Conservation (phyloP, 1,284 basidiomycete species). For the Sporisorium iseilematis-ciliati region DNA sequence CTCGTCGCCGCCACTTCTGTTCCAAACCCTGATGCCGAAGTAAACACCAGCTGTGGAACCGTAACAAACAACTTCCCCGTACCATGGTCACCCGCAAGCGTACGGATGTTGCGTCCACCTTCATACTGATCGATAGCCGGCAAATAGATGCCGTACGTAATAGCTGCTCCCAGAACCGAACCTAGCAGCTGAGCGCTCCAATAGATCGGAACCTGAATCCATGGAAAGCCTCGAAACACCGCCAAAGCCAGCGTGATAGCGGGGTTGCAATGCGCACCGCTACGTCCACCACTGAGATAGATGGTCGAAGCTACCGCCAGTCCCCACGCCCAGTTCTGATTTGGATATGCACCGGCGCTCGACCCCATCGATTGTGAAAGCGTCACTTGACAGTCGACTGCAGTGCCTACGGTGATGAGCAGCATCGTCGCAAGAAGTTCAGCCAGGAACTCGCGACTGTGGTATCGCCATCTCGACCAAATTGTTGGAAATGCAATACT, state of each 20-base stretch:
- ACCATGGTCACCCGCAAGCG: conserved; percentile 71
- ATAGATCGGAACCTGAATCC: conserved; percentile 81
- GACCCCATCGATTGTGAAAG: conserved; percentile 42
- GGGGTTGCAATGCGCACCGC: conserved; percentile 55
- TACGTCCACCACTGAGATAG: conserved; percentile 58
- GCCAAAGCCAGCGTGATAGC: conserved; percentile 76
- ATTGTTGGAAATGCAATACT: conserved; percentile 27
- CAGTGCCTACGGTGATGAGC: conserved; percentile 57
- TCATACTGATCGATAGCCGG: conserved; percentile 81
- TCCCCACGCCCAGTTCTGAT: conserved; percentile 60
- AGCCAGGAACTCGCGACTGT: conserved; percentile 34
- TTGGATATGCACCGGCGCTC: conserved; percentile 36
- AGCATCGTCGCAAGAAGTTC: conserved; percentile 37
- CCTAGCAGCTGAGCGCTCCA: conserved; percentile 80
- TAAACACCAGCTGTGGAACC: conserved; percentile 71
- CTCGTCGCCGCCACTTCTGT: conserved; percentile 56
- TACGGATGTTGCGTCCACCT: conserved; percentile 77
- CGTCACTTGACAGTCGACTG: conserved; percentile 61
- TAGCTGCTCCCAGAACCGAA: conserved; percentile 77
- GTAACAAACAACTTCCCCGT: conserved; percentile 82
- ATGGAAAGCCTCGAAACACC: conserved; percentile 80
- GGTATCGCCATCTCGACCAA: conserved; percentile 30
- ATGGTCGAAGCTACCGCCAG: conserved; percentile 57
- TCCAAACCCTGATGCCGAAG: conserved; percentile 29
- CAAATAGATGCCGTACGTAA: conserved; percentile 82